phyloP scores from a whole-genome alignment of 2,329 filamentous ascomycete species.

The Sporothrix protearum region DNA sequence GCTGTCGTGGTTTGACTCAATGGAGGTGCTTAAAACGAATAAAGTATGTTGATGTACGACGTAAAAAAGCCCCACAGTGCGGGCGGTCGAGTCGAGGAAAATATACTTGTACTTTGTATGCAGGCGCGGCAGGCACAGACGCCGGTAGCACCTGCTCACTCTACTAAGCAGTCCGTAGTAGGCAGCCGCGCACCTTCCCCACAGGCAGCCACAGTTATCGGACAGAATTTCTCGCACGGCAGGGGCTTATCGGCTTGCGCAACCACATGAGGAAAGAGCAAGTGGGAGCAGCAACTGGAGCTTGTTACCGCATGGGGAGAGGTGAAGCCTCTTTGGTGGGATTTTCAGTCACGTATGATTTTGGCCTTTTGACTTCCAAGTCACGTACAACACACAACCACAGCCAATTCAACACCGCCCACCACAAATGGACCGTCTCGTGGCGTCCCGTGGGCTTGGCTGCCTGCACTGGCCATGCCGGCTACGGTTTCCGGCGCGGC shows the following conservation, averaged over 20 bases:
- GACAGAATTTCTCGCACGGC: conserved; percentile 3
- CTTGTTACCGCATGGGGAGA: neutral
- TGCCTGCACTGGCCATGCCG: conserved; percentile 17
- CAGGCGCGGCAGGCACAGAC: neutral
- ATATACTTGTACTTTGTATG: no score
- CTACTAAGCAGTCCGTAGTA: neutral
- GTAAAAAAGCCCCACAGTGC: conserved; percentile 1
- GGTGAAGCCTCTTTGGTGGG: conserved; percentile 14
- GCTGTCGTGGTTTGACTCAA: neutral
- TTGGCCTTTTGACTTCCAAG: neutral
- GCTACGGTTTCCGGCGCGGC: neutral
- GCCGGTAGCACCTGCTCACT: neutral
- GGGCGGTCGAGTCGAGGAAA: neutral
- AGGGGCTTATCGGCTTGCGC: conserved; percentile 11
- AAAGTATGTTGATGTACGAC: neutral
- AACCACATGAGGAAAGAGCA: neutral
- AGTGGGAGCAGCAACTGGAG: neutral
- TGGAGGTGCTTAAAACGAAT: no score
- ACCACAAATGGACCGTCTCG: conserved; percentile 26
- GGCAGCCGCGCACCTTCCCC: conserved; percentile 12
- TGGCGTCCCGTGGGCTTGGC: conserved; percentile 24
- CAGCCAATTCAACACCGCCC: neutral
- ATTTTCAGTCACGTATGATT: conserved; percentile 1
- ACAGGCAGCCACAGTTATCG: conserved; percentile 23
- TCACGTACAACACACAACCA: neutral